Evolutionary conservation across 441 rosid species (phyloP), one percentile per base, ranked within the genome.

Genomic region (Erodium chrysanthum): DNA sequence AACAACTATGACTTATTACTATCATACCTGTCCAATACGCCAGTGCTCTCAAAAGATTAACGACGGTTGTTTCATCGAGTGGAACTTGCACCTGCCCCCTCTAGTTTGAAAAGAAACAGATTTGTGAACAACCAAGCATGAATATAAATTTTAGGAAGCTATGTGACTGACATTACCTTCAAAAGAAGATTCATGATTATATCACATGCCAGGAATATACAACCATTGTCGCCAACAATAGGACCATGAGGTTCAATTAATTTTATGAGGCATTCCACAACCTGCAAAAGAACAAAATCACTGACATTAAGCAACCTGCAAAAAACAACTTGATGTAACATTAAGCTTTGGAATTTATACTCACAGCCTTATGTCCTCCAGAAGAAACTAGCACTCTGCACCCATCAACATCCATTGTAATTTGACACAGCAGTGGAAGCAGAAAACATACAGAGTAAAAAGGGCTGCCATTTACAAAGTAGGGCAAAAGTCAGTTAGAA

Each of bases 351-450:
- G 22, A 54, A 54, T 54, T 54, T 54, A 7, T 54, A 83, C 97
- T 84, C 78, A 89, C 96, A 72, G 84, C 79, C 73, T 78, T 75
- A 73, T 84, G 80, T 21, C 88, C 85, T 70, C 90, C 85, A 62
- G 87, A 85, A 65, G 84, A 76, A 40, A 80, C 84, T 83, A 91
- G 71, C 72, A 80, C 76, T 71, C 75, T 78, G 74, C 96, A 87
- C 75, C 96, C 99, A 72, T 81, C 92, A 59, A 74, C 50, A 17
- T 81, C 23, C 97, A 85, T 84, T 60, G 96, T 88, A 37, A 84
- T 81, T 82, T 94, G 97, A 77, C 94, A 94, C 56, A 94, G 82
- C 89, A 91, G 73, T 60, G 97, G 96, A 68, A 90, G 91, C 78
- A 91, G 73, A 87, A 94, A 91, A 83, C 89, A 83, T 22, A 77